A percentile compares a stretch with the other conserved stretches of the same genome.
Evolutionary conservation across 352 stramenopile species (phyloP).

Genomic region (Albugo candida): DNA sequence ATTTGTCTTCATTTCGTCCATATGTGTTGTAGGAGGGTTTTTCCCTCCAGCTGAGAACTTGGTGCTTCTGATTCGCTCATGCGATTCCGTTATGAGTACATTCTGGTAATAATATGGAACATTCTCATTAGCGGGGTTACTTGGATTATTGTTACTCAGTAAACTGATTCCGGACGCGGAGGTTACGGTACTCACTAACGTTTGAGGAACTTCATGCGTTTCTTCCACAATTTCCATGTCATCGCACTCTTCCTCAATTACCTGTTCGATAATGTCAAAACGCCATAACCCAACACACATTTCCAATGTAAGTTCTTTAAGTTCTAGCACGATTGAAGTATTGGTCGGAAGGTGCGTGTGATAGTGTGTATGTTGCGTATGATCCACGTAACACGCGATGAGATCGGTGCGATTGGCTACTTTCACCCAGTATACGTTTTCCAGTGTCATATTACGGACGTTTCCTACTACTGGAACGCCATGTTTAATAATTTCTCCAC

Average conservation of each 20-base stretch:
- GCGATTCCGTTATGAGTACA: conserved; percentile 1
- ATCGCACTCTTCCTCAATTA: conserved; percentile 13
- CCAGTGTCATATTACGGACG: conserved; percentile 35
- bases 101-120: conserved; percentile 6
- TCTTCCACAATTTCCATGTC: conserved; percentile 3
- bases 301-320: conserved; percentile 62
- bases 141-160: background rate
- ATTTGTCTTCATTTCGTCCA: conserved; percentile 4
- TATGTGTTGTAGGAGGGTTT: background rate
- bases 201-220: background rate
- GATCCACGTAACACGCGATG: conserved; percentile 42
- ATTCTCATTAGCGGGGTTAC: conserved; percentile 1
- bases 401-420: conserved; percentile 37
- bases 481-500: conserved; percentile 74
- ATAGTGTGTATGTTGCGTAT: background rate
- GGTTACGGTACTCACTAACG: no score
- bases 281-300: conserved; percentile 75
- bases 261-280: conserved; percentile 43
- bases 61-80: background rate
- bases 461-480: conserved; percentile 28
- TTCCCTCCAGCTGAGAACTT: no score
- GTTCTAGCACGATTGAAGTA: conserved; percentile 5
- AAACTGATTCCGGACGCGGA: no score
- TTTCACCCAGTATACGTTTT: conserved; percentile 66
- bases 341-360: background rate